Percentiles rank a stretch among this genome's conserved stretches.
These are phyloP conservation scores for Starmerella vaccinii DNA, from an alignment of 805 yeast species.

Conservation along the genomic window DNA sequence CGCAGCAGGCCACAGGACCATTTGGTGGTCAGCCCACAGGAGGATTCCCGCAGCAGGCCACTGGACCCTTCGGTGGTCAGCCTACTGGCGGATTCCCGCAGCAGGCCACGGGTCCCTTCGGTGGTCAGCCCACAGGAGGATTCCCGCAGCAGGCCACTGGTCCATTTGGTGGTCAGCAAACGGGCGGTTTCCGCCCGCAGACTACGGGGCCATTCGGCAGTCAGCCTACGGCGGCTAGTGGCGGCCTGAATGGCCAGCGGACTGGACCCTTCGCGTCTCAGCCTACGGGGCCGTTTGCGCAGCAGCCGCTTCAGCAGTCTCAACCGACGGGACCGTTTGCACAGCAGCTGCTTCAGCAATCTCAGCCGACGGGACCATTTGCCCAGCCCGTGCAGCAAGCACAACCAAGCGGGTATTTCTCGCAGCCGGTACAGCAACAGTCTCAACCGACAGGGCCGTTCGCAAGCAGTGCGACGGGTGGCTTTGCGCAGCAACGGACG, in stretches of 20 bases:
- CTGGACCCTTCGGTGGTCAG: constrained; percentile 19
- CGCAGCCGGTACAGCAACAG: background rate
- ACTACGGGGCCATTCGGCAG: constrained; percentile 24
- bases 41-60: constrained; percentile 17
- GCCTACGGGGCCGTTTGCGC: constrained; percentile 12
- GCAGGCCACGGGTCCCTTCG: constrained; percentile 21
- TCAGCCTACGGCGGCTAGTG: background rate
- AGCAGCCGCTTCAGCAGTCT: constrained; percentile 4
- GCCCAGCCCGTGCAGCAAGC: constrained; percentile 1
- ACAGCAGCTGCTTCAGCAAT: constrained; percentile 7
- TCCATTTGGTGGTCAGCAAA: constrained; percentile 10
- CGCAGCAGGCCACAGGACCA: constrained; percentile 18
- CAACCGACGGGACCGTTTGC: constrained; percentile 6
- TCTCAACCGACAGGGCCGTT: constrained; percentile 12
- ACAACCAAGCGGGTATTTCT: constrained; percentile 20
- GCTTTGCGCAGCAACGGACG: constrained; percentile 12
- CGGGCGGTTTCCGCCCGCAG: constrained; percentile 25
- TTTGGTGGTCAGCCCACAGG: constrained; percentile 8
- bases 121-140: background rate
- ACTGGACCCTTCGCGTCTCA: background rate
- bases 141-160: constrained; percentile 21
- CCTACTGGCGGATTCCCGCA: constrained; percentile 13
- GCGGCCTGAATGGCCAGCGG: background rate
- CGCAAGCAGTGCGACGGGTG: background rate
- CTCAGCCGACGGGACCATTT: constrained; percentile 14